Evolutionary conservation across 805 yeast species (phyloP).

Genomic region (Debaryomyces tyrocola): DNA sequence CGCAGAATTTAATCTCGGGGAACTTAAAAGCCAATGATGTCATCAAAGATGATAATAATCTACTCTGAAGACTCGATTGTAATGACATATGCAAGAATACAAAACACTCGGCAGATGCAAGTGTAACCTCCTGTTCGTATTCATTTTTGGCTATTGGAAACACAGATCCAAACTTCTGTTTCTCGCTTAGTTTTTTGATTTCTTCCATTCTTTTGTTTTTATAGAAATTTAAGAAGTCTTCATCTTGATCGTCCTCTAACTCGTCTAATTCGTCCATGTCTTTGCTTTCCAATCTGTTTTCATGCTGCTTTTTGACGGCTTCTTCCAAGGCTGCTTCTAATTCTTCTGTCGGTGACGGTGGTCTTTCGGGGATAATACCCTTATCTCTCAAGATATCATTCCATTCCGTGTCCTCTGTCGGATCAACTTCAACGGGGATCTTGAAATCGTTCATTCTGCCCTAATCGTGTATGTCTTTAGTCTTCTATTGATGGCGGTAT

Average conservation of each 20-base stretch:
- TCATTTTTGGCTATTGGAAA: constrained; percentile 83
- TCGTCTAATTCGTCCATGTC: constrained; percentile 81
- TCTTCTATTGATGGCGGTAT: constrained; percentile 31
- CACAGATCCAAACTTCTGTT: constrained; percentile 71
- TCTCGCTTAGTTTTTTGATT: constrained; percentile 56
- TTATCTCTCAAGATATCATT: constrained; percentile 88
- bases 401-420: constrained; percentile 98
- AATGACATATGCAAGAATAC: constrained; percentile 80
- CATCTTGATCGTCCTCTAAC: constrained; percentile 90
- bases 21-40: constrained; percentile 61
- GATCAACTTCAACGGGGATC: constrained; percentile 86
- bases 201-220: constrained; percentile 78
- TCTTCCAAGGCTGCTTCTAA: constrained; percentile 86
- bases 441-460: constrained; percentile 32
- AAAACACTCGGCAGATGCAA: constrained; percentile 63
- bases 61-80: constrained; percentile 68
- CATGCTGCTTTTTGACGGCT: constrained; percentile 77
- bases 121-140: constrained; percentile 81
- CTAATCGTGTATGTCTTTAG: too few relatives aligned
- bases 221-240: constrained; percentile 79
- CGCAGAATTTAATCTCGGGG: constrained; percentile 85
- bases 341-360: constrained; percentile 84
- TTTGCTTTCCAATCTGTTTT: constrained; percentile 74
- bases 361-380: constrained; percentile 90
- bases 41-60: constrained; percentile 64